phyloP scores from a whole-genome alignment of 495 filamentous ascomycete genomes.

The Podospora pseudoanserina region DNA sequence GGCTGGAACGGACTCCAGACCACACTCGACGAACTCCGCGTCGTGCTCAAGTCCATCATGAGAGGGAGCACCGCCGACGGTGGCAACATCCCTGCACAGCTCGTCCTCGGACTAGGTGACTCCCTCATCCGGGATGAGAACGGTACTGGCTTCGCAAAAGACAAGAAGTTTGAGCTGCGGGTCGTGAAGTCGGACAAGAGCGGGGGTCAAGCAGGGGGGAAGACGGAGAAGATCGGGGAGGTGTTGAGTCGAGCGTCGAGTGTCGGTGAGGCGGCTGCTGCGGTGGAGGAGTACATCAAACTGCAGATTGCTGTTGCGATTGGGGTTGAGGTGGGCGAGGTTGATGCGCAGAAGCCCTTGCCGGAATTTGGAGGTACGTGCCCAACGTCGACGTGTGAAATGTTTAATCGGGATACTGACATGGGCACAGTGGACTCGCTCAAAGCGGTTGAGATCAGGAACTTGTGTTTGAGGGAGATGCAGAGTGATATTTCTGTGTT shows the following conservation, averaged over 20 bases:
- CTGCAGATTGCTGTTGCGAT: slow-evolving; percentile 30
- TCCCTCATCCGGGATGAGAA: slow-evolving; percentile 25
- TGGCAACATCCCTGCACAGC: slow-evolving; percentile 13
- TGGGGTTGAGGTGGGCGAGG: slow-evolving; percentile 26
- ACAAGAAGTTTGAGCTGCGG: slow-evolving; percentile 33
- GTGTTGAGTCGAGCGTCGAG: neutral
- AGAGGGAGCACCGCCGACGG: neutral
- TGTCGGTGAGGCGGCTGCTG: slow-evolving; percentile 16
- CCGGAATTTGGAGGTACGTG: slow-evolving; percentile 35
- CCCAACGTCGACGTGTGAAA: neutral
- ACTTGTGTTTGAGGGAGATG: slow-evolving; percentile 50
- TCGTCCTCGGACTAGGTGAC: slow-evolving; percentile 29
- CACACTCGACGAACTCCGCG: slow-evolving; percentile 29
- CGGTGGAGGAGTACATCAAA: slow-evolving; percentile 28
- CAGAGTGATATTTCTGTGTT: slow-evolving; percentile 45
- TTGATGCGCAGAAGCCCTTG: slow-evolving; percentile 30
- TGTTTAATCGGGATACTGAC: neutral
- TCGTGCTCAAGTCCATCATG: slow-evolving; percentile 27
- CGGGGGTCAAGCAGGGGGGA: neutral
- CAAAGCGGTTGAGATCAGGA: slow-evolving; percentile 56
- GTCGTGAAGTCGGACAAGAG: slow-evolving; percentile 12
- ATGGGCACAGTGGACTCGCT: slow-evolving; percentile 47
- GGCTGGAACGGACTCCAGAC: slow-evolving; percentile 19
- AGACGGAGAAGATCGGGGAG: neutral
- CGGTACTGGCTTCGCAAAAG: slow-evolving; percentile 32